Evolutionary conservation across 2,329 filamentous ascomycete genomes (phyloP), one percentile per base, ranked within the genome.

Genomic region (Calonectria montana): DNA sequence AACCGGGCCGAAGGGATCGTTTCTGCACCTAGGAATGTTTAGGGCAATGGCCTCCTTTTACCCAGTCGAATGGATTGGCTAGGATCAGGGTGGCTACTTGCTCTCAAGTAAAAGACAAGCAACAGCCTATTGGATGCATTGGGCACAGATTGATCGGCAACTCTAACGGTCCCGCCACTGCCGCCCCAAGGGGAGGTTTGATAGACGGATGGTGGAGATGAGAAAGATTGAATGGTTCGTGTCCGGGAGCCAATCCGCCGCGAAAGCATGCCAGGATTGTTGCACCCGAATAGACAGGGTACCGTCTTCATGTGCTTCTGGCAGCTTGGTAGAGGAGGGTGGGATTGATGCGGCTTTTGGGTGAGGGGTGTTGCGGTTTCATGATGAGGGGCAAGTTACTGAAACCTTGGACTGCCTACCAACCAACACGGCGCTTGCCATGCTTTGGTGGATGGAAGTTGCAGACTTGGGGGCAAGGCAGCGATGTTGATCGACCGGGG

Each of bases 301-400:
- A 35, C 23, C 45, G 62, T 66, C 67, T 57, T 70, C 55, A 67
- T 65, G 63, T 67, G 55, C 68, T 12, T 55, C 39, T 68, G 65
- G 35, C 45, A 62, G 55, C 43, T 70, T 47, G 27, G 35, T 37
- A 47, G 31, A 27, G 25, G 59, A 29, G 50, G 68, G 63, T 67
- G 68, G 43, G 53, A 70, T 70, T 70, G 29, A 62, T 18, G 23
- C 45, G 37, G 45, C 55, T 41, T 43, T 53, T 61, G 45, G 29
- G 67, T 37, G 62, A 70, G 67, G 67, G 67, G 41, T 48, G 23
- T 29, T 21, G 35, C 45, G 63, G 63, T 67, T 67, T 67, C 63
- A 63, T 37, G 53, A 57, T 61, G 57, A 65, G 68, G 68, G 63
- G 57, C 18, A 29, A 47, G 29, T 67, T 63, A 62, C 62, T 55